Percentiles rank a stretch among this genome's conserved stretches.
Conservation (phyloP, 2,329 filamentous ascomycete genomes). For the Elsinoe fawcettii region DNA sequence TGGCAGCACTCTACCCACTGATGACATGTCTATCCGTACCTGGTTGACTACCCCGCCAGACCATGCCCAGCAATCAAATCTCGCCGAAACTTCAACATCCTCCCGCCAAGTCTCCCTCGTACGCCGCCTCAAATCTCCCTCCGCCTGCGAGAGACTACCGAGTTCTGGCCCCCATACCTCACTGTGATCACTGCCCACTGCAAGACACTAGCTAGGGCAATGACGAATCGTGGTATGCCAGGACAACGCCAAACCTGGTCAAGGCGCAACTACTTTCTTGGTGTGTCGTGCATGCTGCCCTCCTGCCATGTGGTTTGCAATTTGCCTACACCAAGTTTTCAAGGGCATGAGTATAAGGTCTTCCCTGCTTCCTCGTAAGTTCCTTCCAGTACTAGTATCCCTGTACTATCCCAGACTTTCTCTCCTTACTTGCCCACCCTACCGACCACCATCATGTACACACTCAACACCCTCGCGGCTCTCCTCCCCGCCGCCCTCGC, state of each 20-base stretch:
- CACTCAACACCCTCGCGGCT: constrained; percentile 12
- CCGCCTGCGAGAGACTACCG: background rate
- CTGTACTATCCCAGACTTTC: background rate
- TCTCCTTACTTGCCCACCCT: background rate
- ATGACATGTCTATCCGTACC: background rate
- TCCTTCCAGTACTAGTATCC: background rate
- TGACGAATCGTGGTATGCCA: constrained; percentile 2
- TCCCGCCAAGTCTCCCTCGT: background rate
- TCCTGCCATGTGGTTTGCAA: constrained; percentile 1
- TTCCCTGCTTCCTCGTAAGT: background rate
- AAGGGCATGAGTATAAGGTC: background rate
- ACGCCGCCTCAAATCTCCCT: background rate
- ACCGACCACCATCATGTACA: constrained; percentile 1
- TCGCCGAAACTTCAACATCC: background rate
- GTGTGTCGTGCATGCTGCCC: background rate
- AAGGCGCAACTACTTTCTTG: background rate
- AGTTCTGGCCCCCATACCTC: background rate
- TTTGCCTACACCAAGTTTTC: background rate
- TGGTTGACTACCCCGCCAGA: background rate
- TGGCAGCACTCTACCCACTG: background rate
- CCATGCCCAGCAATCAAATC: constrained; percentile 5
- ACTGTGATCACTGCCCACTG: constrained; percentile 3
- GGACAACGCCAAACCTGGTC: constrained; percentile 5
- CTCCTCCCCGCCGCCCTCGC: constrained; percentile 8
- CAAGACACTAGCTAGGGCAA: background rate